Base-by-base conservation (phyloP, 2,329 filamentous ascomycete genomes). In the Fusarium xyrophilum region DNA sequence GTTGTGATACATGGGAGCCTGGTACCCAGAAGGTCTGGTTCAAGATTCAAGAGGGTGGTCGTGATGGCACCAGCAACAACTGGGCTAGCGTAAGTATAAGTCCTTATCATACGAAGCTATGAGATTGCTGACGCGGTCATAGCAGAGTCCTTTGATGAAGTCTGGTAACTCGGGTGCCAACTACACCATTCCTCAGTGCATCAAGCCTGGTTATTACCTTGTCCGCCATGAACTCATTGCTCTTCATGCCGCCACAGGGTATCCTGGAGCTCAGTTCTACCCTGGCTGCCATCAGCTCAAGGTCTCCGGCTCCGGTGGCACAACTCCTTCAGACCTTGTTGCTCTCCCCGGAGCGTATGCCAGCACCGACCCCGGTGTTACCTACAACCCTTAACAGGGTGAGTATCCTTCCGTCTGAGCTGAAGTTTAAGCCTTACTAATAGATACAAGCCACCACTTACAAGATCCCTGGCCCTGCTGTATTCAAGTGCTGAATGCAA, bases 191-290 rank as follows among this genome's bases (percentile, higher is more conserved):
- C 85, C 85, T 7, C 77, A 77, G 17, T 86, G 83, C 76, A 78
- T 88, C 39, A 77, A 81, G 43, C 76, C 81, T 1, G 85, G 85
- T 3, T 84, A 84, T 79, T 87, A 88, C 75, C 82, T 88, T 56
- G 84, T 88, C 27, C 84, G 85, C 50, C 85, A 88, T 70, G 85
- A 88, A 75, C 82, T 85, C 71, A 83, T 87, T 63, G 85, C 85
- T 6, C 79, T 88, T 52, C 85, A 87, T 74, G 69, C 83, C 6
- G 79, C 79, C 19, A 81, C 76, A 58, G 44, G 74, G 8, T 85
- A 86, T 69, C 84, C 84, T 1, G 85, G 85, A 21, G 84, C 82
- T 2, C 85, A 88, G 70, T 83, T 86, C 75, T 88, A 88, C 70
- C 85, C 85, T 0, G 84, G 83, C 11, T 88, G 85, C 76, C 85